Base-by-base conservation (phyloP, 768 basidiomycete species). In the Glaciozyma martinii region DNA sequence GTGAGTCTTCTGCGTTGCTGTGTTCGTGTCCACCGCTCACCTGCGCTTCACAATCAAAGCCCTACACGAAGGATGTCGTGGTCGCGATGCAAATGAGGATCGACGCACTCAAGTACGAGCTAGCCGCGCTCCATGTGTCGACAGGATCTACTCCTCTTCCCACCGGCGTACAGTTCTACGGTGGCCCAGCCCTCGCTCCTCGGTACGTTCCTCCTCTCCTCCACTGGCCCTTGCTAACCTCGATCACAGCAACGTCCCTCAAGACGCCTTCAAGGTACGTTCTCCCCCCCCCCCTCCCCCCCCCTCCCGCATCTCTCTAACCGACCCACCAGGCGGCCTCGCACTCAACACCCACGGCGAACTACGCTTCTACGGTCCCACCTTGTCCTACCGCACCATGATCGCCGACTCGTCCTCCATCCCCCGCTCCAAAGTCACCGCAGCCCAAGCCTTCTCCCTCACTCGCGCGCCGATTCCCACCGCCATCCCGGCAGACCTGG, bases 21-120 rank as follows among this genome's bases (percentile, higher is more conserved):
- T 5, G 50, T 29, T 30, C 50, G 16, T 18, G 21, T 6, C 32
- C 29, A 55, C 25, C n/a, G 27, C 54, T 55, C 29, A 55, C 54
- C 54, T 18, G 12, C 18, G 29, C 23, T 33, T 19, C 32, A 8
- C 53, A 1, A 29, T 30, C 18, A 32, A 57, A n/a, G 25, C 56
- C 56, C 7, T 57, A 27, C 56, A 57, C 56, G 23, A 53, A 53
- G 52, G 25, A 18, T 30, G 25, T 25, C 3, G 25, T 21, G 19
- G n/a, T n/a, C n/a, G 68, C 68, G 2, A 65, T 69, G 64, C 68
- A 69, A 49, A 62, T 63, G 23, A 59, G 68, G 9, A 69, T 69
- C 64, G 64, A 69, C 44, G 62, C 68, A 23, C 62, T 69, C 53
- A 63, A 68, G 42, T 57, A 62, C 1, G 63, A 65, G 27, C 61